A percentile compares a stretch with the other conserved stretches of the same genome.
Conservation (phyloP, 306 rosid genomes). For the Trifolium repens region DNA sequence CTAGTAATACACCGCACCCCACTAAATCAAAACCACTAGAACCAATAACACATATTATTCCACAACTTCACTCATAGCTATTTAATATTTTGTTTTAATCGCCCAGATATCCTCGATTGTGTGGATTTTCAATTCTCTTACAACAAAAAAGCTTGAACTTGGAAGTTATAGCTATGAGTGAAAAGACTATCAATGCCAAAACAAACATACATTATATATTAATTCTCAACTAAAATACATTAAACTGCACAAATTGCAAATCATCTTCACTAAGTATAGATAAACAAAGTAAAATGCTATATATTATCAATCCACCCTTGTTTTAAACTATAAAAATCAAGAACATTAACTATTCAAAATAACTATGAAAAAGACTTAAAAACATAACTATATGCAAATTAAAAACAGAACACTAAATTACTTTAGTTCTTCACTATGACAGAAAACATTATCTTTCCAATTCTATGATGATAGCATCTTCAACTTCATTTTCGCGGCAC, state of each 20-base stretch:
- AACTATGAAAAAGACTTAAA: constrained; percentile 2
- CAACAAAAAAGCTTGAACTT: too few relatives aligned
- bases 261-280: neutral
- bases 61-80: too few relatives aligned
- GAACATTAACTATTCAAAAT: constrained; percentile 23
- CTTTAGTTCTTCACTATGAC: constrained; percentile 27
- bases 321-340: constrained; percentile 4
- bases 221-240: constrained; percentile 19
- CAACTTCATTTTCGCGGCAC: constrained; percentile 9
- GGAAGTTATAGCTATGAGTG: too few relatives aligned
- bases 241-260: constrained; percentile 26
- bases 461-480: constrained; percentile 26
- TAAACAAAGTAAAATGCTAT: constrained; percentile 14
- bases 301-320: constrained; percentile 20
- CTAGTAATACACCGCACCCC: too few relatives aligned
- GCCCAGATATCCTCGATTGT: too few relatives aligned
- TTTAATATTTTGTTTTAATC: too few relatives aligned
- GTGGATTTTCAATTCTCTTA: too few relatives aligned
- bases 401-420: constrained; percentile 9
- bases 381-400: constrained; percentile 18
- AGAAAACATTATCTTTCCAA: constrained; percentile 26
- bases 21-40: too few relatives aligned
- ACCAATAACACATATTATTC: too few relatives aligned
- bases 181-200: too few relatives aligned
- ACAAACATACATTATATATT: neutral